Evolutionary conservation across 768 basidiomycete genomes (phyloP), one percentile per base, ranked within the genome.

Genomic region (Lactarius deliciosus): DNA sequence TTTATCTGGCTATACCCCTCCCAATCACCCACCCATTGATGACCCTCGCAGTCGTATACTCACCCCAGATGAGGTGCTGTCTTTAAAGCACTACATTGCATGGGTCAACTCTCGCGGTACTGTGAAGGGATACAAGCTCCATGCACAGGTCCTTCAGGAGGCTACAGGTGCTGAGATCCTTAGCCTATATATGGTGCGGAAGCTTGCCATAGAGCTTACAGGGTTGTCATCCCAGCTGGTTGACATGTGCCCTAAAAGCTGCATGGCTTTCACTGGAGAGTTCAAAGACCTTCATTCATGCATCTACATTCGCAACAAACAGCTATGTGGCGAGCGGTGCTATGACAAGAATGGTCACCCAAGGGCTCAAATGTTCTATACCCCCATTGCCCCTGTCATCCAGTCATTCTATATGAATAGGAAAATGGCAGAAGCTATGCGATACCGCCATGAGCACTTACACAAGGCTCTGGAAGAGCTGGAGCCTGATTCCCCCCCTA

Each of bases 171-270:
- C 28, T 30, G 28, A 30, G 28, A 30, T 30, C 28, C 50, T 53
- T 10, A 53, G 50, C n/a, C 13, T 53, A 25, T 53, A 53, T 13
- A 8, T 53, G 50, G 50, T 53, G 11, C n/a, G 50, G 11, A 53
- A 53, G n/a, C 50, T 53, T 20, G 34, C 59, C 7, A 60, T 20
- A 11, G 41, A 43, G 20, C 25, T 60, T 41, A 60, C 59, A 10
- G 59, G 59, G 20, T 13, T 60, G 20, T 41, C 34, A 18, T 22
- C 59, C 3, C 25, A 38, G 7, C 25, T 16, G 10, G 40, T 41
- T 22, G 59, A 60, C 30, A 60, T 60, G 25, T 60, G 59, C 13
- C 59, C 59, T 8, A 60, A 60, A 20, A 60, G 41, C n/a, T 60
- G 59, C 30, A 43, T 60, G 40, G 59, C 59, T 5, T 60, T 40